Evolutionary conservation across 768 basidiomycete species (phyloP).

Genomic region (Pleurotus eryngii): DNA sequence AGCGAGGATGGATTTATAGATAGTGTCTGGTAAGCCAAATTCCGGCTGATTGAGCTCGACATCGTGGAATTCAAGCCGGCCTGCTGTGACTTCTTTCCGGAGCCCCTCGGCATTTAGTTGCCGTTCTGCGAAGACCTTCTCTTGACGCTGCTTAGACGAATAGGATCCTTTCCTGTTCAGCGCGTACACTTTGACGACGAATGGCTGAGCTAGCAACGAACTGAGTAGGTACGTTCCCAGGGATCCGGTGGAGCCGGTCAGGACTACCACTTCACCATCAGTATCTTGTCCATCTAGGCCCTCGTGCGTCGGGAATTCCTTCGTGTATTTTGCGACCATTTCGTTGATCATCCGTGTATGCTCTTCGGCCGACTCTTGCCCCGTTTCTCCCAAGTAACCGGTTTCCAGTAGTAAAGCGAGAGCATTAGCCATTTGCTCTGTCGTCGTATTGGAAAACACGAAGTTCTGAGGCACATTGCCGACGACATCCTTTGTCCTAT

Average conservation of each 20-base stretch:
- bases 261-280: conserved; percentile 9
- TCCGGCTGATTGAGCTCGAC: not conserved
- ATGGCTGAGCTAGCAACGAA: not conserved
- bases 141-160: not conserved
- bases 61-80: conserved; percentile 1
- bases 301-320: not conserved
- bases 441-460: not conserved
- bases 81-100: not conserved
- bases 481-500: not conserved
- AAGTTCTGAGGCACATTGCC: not conserved
- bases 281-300: not conserved
- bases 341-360: not conserved
- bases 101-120: not conserved
- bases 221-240: conserved; percentile 15
- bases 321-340: not conserved
- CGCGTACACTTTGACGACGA: conserved; percentile 17
- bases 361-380: not conserved
- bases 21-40: not conserved
- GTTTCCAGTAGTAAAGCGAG: not conserved
- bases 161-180: conserved; percentile 13
- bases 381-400: not conserved
- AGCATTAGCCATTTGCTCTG: not conserved
- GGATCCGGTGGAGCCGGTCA: conserved; percentile 18
- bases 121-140: not conserved
- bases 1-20: not conserved